phyloP scores from a whole-genome alignment of 139 green algal species.

The Closterium sp. region DNA sequence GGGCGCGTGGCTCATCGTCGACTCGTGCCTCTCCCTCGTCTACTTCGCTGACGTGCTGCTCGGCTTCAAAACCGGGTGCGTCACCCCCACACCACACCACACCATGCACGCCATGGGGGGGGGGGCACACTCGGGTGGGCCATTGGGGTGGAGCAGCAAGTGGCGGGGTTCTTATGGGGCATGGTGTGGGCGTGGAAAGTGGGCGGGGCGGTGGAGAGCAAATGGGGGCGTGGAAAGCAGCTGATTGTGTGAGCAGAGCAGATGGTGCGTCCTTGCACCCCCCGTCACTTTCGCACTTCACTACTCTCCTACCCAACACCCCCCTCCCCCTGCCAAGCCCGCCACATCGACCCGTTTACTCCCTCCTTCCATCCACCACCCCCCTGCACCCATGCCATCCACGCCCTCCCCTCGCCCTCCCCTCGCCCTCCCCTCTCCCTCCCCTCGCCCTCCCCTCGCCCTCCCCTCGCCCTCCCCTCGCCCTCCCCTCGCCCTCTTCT shows the following conservation, averaged over 20 bases:
- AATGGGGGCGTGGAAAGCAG: neutral
- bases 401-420: neutral
- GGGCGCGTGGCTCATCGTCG: neutral
- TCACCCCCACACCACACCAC: no score
- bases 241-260: neutral
- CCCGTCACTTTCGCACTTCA: neutral
- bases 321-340: no score
- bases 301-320: no score
- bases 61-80: neutral
- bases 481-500: neutral
- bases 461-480: neutral
- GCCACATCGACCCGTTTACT: no score
- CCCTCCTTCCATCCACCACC: no score
- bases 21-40: neutral
- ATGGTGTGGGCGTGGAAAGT: no score
- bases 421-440: no score
- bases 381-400: neutral
- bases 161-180: neutral
- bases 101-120: no score
- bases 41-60: neutral
- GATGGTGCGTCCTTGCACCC: neutral
- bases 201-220: no score
- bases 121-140: no score
- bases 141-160: neutral
- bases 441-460: neutral